Conservation (phyloP, 2,329 filamentous ascomycete genomes). For the Cercospora nicotianae region DNA sequence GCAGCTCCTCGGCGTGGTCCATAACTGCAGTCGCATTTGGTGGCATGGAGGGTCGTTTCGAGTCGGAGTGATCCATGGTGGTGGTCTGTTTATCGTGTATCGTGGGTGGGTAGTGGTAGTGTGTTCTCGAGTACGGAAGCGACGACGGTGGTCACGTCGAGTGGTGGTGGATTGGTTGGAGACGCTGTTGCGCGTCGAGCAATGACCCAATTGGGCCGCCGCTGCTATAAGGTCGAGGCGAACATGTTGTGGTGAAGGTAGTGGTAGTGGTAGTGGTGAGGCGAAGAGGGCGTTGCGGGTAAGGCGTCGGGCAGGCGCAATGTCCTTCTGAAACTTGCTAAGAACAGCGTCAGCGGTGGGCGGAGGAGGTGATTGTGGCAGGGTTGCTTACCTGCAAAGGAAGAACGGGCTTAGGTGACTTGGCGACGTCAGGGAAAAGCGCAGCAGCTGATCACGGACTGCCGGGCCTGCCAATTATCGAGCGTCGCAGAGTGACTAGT, state of each 20-base stretch:
- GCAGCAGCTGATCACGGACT: constrained; percentile 2
- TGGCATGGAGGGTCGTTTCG: constrained; percentile 18
- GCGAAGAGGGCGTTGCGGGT: background rate
- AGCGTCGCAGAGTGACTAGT: background rate
- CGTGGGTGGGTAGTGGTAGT: background rate
- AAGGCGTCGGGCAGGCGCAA: background rate
- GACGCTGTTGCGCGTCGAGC: constrained; percentile 6
- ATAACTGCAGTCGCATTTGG: constrained; percentile 28
- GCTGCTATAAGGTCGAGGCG: constrained; percentile 23
- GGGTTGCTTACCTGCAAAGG: background rate
- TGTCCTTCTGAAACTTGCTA: constrained; percentile 8
- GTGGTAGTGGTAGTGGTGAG: background rate
- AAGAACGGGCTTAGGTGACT: constrained; percentile 5
- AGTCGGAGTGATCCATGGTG: constrained; percentile 22
- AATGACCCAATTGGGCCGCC: constrained; percentile 25
- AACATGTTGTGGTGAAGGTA: constrained; percentile 19
- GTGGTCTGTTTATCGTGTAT: background rate
- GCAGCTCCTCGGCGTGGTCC: constrained; percentile 58
- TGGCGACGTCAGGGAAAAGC: constrained; percentile 1
- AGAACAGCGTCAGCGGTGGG: constrained; percentile 3
- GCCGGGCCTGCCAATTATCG: background rate
- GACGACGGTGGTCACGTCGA: background rate
- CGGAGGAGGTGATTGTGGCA: background rate
- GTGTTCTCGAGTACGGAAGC: background rate
- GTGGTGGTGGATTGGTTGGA: background rate